Evolutionary conservation across 768 basidiomycete species (phyloP).

Genomic region (Ramaria sp.): DNA sequence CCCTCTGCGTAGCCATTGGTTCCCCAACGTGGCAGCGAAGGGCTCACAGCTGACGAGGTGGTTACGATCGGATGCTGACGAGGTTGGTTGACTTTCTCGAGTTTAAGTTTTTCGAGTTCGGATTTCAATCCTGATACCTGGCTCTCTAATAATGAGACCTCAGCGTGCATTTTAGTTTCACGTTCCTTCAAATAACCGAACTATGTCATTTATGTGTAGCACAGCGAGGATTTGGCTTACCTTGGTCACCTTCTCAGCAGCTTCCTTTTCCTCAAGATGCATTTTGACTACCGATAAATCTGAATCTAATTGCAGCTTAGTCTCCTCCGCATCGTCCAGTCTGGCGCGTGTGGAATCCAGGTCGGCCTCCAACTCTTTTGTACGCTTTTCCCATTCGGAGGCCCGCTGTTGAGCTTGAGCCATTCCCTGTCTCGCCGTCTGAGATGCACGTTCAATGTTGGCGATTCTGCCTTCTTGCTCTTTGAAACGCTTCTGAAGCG

Average conservation of each 20-base stretch:
- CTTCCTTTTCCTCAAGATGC: slow-evolving; percentile 69
- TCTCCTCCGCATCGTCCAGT: slow-evolving; percentile 58
- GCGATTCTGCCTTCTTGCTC: slow-evolving; percentile 55
- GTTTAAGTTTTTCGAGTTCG: slow-evolving; percentile 39
- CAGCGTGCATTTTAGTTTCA: slow-evolving; percentile 56
- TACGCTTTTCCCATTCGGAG: slow-evolving; percentile 71
- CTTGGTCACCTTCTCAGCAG: slow-evolving; percentile 54
- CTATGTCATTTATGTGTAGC: not conserved
- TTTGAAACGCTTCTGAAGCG: slow-evolving; percentile 60
- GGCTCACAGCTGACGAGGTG: slow-evolving; percentile 4
- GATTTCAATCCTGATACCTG: slow-evolving; percentile 46
- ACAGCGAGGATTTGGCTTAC: slow-evolving; percentile 26
- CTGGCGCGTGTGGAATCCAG: slow-evolving; percentile 48
- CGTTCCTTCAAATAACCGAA: slow-evolving; percentile 42
- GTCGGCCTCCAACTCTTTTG: slow-evolving; percentile 57
- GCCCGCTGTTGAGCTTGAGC: slow-evolving; percentile 67
- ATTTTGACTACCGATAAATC: slow-evolving; percentile 57
- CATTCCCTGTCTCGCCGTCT: slow-evolving; percentile 49
- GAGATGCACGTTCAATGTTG: slow-evolving; percentile 50
- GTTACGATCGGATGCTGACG: not conserved
- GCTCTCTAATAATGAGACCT: slow-evolving; percentile 49
- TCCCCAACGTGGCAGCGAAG: slow-evolving; percentile 1
- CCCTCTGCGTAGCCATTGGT: slow-evolving; percentile 1
- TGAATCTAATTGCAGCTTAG: slow-evolving; percentile 52
- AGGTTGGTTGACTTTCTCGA: not conserved